Evolutionary conservation across 371 early-diverging fungal species (phyloP), one percentile per base, ranked within the genome.

Genomic region (Coemansia sp.): DNA sequence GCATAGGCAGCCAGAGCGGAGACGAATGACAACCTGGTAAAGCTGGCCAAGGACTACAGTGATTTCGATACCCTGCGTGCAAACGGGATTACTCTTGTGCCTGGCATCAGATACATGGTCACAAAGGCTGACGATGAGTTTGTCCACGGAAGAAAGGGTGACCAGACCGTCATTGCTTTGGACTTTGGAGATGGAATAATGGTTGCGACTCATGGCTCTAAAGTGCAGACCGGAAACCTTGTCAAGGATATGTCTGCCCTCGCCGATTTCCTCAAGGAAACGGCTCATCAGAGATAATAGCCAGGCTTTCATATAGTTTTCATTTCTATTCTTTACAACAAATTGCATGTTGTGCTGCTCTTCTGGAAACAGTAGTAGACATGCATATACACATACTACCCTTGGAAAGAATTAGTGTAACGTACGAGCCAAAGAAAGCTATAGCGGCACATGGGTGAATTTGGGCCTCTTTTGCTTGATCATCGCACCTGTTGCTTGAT

Each of bases 71-170:
- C 5, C 2, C 66, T 66, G 11, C 22, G 4, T 6, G 34, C 8
- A 11, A 60, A 29, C 21, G 66, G 66, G 11, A 59, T 59, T n/a
- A 34, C 48, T 3, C 47, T 52, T 21, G 22, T 34, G 18, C 27
- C 24, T 7, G 66, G 60, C 29, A 18, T 21, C 29, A 69, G 65
- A 60, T 69, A 54, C 54, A 29, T 69, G 50, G 52, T 52, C 61
- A 59, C 26, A 40, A 26, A 8, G 37, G 59, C 60, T 21, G 24
- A 21, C 37, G 51, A 55, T 2, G 31, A 26, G 34, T 64, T 64
- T 42, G 53, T 64, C 21, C 61, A 61, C 21, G 59, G 54, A 55
- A 69, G 24, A 60, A 34, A 58, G 29, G 11, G 34, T 8, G 60
- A 18, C 29, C 48, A 59, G 7, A 59, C 54, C 60, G 45, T 31